These are phyloP conservation scores for Bondarzewia mesenterica DNA, from an alignment of 1,284 basidiomycete genomes.

Conservation along the genomic window DNA sequence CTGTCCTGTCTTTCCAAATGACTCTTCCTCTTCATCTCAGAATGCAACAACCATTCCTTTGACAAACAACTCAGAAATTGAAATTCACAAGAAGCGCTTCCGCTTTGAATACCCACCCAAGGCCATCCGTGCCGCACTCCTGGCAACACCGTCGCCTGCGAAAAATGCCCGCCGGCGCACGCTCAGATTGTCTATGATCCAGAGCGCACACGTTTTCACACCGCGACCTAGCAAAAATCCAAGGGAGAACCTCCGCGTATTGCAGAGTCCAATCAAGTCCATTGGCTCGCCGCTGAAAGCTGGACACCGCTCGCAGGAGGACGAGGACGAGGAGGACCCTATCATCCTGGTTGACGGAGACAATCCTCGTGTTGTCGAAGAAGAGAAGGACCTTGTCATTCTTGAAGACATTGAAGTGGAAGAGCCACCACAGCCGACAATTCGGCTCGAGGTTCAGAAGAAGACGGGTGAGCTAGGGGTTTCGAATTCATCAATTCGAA, in stretches of 20 bases:
- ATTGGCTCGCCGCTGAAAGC: constrained; percentile 19
- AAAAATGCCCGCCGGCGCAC: constrained; percentile 26
- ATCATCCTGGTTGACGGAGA: constrained; percentile 61
- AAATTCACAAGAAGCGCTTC: constrained; percentile 61
- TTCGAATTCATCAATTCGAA: constrained; percentile 7
- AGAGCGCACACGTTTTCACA: constrained; percentile 63
- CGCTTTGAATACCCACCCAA: constrained; percentile 66
- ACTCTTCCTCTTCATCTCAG: constrained; percentile 25
- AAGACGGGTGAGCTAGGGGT: neutral
- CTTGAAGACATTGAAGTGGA: constrained; percentile 49
- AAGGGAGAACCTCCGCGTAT: constrained; percentile 49
- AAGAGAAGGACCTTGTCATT: constrained; percentile 63
- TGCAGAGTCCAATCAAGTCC: constrained; percentile 49
- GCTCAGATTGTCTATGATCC: constrained; percentile 65
- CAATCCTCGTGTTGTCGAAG: constrained; percentile 57
- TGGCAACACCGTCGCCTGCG: constrained; percentile 35
- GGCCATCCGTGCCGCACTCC: constrained; percentile 48
- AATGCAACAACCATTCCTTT: constrained; percentile 49
- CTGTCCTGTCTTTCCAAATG: constrained; percentile 41
- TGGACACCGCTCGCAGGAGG: constrained; percentile 15
- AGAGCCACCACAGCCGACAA: constrained; percentile 10
- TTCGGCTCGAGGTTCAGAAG: neutral
- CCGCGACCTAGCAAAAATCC: constrained; percentile 53
- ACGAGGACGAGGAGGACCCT: constrained; percentile 25
- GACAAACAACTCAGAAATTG: constrained; percentile 54